These are phyloP conservation scores for Pleurostoma richardsiae DNA, from an alignment of 2,329 filamentous ascomycete species.

Conservation along the genomic window DNA sequence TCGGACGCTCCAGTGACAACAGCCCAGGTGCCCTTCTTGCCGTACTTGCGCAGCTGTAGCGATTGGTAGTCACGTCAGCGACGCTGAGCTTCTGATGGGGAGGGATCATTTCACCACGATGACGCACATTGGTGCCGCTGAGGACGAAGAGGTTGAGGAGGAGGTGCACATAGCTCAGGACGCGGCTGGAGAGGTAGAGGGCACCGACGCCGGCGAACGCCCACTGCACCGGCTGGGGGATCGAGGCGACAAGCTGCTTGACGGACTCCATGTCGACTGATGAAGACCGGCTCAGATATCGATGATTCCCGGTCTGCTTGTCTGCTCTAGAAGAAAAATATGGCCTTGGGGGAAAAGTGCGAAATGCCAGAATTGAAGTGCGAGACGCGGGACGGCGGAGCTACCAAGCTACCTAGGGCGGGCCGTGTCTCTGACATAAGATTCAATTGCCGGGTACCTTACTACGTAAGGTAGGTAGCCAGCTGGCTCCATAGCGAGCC, in stretches of 20 bases:
- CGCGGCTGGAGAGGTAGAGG: conserved; percentile 50
- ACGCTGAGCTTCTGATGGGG: too few species aligned
- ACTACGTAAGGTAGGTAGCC: too few species aligned
- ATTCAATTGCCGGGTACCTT: too few species aligned
- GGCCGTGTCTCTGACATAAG: too few species aligned
- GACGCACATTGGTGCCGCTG: conserved; percentile 54
- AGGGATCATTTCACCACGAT: background rate
- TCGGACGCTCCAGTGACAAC: conserved; percentile 94
- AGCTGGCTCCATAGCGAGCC: too few species aligned
- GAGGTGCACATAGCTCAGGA: conserved; percentile 55
- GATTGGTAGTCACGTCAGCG: background rate
- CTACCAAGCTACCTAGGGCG: too few species aligned
- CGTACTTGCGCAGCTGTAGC: conserved; percentile 77
- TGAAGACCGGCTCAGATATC: background rate
- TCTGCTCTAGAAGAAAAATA: too few species aligned
- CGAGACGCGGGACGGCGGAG: too few species aligned
- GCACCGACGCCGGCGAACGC: conserved; percentile 52
- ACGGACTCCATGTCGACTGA: conserved; percentile 23
- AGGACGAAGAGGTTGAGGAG: conserved; percentile 66
- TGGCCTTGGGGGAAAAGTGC: too few species aligned
- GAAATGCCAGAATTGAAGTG: too few species aligned
- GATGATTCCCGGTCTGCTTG: too few species aligned
- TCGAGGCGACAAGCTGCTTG: conserved; percentile 23
- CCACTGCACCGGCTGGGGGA: conserved; percentile 41
- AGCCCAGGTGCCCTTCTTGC: conserved; percentile 87